Evolutionary conservation across 202 grass and related monocot species (phyloP).

Genomic region (Saccharum hybrid): DNA sequence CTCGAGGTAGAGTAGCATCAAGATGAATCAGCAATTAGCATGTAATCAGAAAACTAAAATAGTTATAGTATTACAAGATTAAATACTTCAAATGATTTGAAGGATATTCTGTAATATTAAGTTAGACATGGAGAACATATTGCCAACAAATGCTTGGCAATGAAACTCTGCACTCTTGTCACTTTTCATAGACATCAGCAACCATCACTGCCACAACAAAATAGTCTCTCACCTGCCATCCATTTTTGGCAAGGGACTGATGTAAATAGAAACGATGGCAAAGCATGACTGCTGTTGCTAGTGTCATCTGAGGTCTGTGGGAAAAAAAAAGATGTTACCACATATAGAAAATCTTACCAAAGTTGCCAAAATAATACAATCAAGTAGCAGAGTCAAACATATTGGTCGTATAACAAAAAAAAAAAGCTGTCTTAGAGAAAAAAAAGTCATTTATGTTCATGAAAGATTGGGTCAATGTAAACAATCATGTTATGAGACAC

Average conservation of each 20-base stretch:
- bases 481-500: constrained; percentile 23
- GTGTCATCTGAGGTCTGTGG: constrained; percentile 64
- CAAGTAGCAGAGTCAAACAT: constrained; percentile 10
- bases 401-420: neutral
- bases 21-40: constrained; percentile 24
- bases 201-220: constrained; percentile 8
- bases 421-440: neutral
- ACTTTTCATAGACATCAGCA: constrained; percentile 6
- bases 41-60: constrained; percentile 6
- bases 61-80: constrained; percentile 16
- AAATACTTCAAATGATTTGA: neutral
- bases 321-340: constrained; percentile 32
- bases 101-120: constrained; percentile 23
- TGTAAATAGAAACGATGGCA: constrained; percentile 87
- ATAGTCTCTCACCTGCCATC: constrained; percentile 74
- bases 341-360: constrained; percentile 15
- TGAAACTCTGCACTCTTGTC: neutral
- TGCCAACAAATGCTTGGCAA: constrained; percentile 26
- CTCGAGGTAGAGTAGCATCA: constrained; percentile 12
- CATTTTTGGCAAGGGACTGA: constrained; percentile 85
- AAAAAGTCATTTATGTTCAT: neutral
- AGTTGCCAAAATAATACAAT: constrained; percentile 12
- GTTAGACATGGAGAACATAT: constrained; percentile 14
- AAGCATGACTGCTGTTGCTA: constrained; percentile 72
- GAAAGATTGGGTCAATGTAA: neutral